Evolutionary conservation across 169 alveolate genomes (phyloP), one percentile per base, ranked within the genome.

Genomic region (Miamiensis avidus): DNA sequence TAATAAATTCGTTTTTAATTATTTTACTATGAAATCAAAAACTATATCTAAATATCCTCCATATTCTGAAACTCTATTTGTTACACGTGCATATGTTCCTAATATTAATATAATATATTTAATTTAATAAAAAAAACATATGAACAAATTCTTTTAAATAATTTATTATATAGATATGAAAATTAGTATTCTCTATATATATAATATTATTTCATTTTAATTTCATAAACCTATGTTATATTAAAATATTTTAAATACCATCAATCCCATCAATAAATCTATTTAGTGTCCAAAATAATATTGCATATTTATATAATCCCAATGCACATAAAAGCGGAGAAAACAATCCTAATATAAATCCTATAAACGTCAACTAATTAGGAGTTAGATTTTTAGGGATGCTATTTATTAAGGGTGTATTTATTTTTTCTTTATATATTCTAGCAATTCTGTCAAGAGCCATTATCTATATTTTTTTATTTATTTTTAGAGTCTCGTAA

Each of bases 41-140:
- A 89, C 78, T 25, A 89, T 85, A 78, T 89, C 93, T 65, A 81
- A 74, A 78, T 85, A 89, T n/a, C 93, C 93, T 34, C 93, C 93
- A 83, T 82, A 89, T 31, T 85, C 88, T 49, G 90, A 34, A 30
- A 82, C 25, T 30, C 86, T 79, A 20, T 78, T 75, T 0, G 91
- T 89, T 0, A 76, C 79, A 34, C 93, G 85, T 25, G 93, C 93
- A 82, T 89, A 89, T 20, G 93, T 11, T 4, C 69, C 69, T 49
- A 49, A 11, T 49, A 49, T 11, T 11, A 11, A 11, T 49, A 49
- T 49, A 11, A 49, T 49, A 11, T 49, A 49, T 11, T 49, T 49
- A 4, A 11, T 49, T 49, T 11, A 49, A 49, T 49, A 49, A 11
- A 11, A 11, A 11, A 49, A 11, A 49, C 20, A 49, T 49, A 49